These are phyloP conservation scores for Aspergillus ostianus DNA, from an alignment of 495 filamentous ascomycete species.

Conservation along the genomic window DNA sequence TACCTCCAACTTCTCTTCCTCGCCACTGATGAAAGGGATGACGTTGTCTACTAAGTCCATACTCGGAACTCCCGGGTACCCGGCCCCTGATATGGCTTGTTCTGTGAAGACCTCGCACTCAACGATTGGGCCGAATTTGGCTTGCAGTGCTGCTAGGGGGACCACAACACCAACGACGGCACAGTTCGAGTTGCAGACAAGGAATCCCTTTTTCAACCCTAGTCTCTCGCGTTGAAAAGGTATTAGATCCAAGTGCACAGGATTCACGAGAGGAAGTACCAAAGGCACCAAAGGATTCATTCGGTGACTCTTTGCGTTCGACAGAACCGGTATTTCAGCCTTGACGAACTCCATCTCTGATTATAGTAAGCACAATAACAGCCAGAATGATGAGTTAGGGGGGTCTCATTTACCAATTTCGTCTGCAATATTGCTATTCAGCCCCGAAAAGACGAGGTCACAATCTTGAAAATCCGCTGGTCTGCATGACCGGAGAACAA, in stretches of 20 bases:
- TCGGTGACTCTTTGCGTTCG: constrained; percentile 87
- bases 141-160: constrained; percentile 79
- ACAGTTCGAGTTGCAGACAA: constrained; percentile 90
- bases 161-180: constrained; percentile 89
- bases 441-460: constrained; percentile 82
- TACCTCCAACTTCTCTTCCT: constrained; percentile 85
- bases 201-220: constrained; percentile 68
- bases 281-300: constrained; percentile 76
- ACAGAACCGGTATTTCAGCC: constrained; percentile 77
- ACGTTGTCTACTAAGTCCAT: constrained; percentile 77
- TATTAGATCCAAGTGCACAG: constrained; percentile 73
- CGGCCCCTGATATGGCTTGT: constrained; percentile 82
- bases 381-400: neutral
- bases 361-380: neutral
- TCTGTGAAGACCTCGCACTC: constrained; percentile 77
- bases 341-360: constrained; percentile 77
- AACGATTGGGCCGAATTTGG: constrained; percentile 71
- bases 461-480: constrained; percentile 74
- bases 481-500: constrained; percentile 73
- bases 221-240: constrained; percentile 68
- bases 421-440: constrained; percentile 80
- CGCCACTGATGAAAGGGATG: constrained; percentile 78
- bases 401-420: constrained; percentile 59
- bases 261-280: constrained; percentile 84
- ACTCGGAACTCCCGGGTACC: constrained; percentile 80